Conservation (phyloP, 2,329 filamentous ascomycete genomes). For the Beauveria asiatica region DNA sequence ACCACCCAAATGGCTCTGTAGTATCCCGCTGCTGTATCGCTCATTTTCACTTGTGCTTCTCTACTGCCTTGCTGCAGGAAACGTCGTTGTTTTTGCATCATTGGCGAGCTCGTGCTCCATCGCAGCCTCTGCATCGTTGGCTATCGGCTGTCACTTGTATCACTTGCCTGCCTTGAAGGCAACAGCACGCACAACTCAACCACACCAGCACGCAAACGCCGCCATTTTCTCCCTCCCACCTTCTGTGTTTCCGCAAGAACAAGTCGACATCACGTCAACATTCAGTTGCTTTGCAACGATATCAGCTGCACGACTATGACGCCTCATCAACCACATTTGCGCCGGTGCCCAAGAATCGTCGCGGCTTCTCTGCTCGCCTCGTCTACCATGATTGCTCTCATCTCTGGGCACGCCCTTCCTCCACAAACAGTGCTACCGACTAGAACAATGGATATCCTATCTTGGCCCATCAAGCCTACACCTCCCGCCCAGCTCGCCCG, state of each 20-base stretch:
- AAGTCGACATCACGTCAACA: background rate
- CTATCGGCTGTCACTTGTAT: background rate
- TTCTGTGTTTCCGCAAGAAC: background rate
- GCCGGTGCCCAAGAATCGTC: background rate
- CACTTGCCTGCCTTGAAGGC: background rate
- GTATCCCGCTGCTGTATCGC: constrained; percentile 1
- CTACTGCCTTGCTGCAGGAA: background rate
- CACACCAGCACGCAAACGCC: background rate
- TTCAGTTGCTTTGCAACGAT: background rate
- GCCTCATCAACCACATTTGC: background rate
- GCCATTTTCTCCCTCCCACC: background rate
- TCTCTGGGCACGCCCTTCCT: constrained; percentile 23
- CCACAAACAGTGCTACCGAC: constrained; percentile 24
- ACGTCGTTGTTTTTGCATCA: background rate
- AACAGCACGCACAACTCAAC: background rate
- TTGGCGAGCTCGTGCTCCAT: background rate
- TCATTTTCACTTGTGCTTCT: background rate
- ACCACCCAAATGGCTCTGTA: constrained; percentile 1
- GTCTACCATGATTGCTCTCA: constrained; percentile 18
- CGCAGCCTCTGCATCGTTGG: background rate
- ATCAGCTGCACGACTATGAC: background rate
- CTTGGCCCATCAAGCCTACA: constrained; percentile 31
- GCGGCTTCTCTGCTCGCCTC: constrained; percentile 17
- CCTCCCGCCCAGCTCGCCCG: constrained; percentile 29
- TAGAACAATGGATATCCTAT: constrained; percentile 21